Conservation (phyloP, 176 grass and related monocot genomes). For the Oryza meridionalis region DNA sequence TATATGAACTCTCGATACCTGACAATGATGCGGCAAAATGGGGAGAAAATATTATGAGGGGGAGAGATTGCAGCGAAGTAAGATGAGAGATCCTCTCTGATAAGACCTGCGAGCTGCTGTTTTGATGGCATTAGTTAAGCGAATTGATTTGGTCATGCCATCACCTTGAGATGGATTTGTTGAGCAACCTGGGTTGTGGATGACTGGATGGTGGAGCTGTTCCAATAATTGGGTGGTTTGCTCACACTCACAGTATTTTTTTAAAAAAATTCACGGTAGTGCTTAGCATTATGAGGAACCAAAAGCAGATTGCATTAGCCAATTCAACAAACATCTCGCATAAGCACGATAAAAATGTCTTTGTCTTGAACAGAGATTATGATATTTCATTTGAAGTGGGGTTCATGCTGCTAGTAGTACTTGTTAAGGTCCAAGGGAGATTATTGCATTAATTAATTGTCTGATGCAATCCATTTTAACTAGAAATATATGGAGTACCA, state of each 20-base stretch:
- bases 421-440: neutral
- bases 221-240: constrained; percentile 27
- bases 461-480: neutral
- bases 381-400: constrained; percentile 16
- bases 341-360: constrained; percentile 9
- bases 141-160: constrained; percentile 41
- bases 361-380: neutral
- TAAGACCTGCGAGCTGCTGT: constrained; percentile 35
- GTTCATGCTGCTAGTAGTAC: neutral
- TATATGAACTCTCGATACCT: constrained; percentile 15
- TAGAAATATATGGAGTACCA: neutral
- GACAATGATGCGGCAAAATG: constrained; percentile 27
- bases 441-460: neutral
- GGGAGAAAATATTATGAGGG: neutral
- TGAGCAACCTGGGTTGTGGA: constrained; percentile 41
- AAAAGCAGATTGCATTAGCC: neutral
- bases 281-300: constrained; percentile 32
- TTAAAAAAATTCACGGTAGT: neutral
- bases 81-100: constrained; percentile 37
- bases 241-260: neutral
- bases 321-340: neutral
- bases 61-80: neutral
- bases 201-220: constrained; percentile 41
- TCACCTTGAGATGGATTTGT: constrained; percentile 42
- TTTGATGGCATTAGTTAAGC: constrained; percentile 37